phyloP scores from a whole-genome alignment of 2,329 filamentous ascomycete genomes.

The Byssochlamys sp. region DNA sequence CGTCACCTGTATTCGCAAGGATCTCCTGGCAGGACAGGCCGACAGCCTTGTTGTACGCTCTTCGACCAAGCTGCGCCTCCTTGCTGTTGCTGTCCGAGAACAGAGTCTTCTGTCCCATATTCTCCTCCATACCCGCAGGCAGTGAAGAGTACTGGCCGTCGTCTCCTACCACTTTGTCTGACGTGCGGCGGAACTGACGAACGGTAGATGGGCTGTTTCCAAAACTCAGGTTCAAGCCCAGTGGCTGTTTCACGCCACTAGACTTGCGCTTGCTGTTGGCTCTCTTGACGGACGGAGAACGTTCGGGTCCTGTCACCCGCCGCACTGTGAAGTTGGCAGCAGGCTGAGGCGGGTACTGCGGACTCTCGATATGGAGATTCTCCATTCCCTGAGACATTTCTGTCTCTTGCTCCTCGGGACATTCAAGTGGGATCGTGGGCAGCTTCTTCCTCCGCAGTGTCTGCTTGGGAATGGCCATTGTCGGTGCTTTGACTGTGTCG shows the following conservation, averaged over 20 bases:
- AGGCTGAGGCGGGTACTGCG: conserved; percentile 39
- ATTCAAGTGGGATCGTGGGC: conserved; percentile 25
- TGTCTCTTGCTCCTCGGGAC: conserved; percentile 27
- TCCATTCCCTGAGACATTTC: conserved; percentile 25
- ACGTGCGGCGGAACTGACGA: conserved; percentile 80
- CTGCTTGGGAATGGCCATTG: conserved; percentile 49
- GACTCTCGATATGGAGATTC: conserved; percentile 32
- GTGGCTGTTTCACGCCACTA: conserved; percentile 58
- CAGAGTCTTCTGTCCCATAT: conserved; percentile 26
- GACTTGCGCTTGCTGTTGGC: conserved; percentile 34
- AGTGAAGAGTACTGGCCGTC: conserved; percentile 15
- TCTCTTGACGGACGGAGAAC: conserved; percentile 33
- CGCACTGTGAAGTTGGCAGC: conserved; percentile 51
- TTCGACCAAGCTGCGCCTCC: conserved; percentile 71
- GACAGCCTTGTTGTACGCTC: conserved; percentile 69
- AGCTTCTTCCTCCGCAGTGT: conserved; percentile 38
- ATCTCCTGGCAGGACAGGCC: conserved; percentile 77
- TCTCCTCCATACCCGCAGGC: conserved; percentile 29
- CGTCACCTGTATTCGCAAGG: conserved; percentile 64
- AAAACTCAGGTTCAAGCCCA: conserved; percentile 84
- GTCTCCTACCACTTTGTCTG: conserved; percentile 48
- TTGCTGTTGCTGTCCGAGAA: conserved; percentile 47
- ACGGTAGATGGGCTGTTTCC: conserved; percentile 89
- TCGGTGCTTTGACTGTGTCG: conserved; percentile 72
- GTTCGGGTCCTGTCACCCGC: conserved; percentile 36